Conservation (phyloP, 352 stramenopile species). For the Thraustotheca clavata region DNA sequence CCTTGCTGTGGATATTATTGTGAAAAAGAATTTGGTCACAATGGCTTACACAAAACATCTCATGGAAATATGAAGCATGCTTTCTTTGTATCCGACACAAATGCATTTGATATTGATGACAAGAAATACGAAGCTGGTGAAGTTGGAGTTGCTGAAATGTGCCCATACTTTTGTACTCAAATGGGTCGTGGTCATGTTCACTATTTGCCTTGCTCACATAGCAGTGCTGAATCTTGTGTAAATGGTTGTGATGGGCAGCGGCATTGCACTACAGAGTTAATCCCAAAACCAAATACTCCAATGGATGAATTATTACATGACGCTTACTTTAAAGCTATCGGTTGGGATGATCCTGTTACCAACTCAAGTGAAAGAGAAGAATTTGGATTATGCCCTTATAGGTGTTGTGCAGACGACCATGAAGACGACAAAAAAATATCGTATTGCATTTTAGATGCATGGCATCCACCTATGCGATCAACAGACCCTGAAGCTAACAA, state of each 20-base stretch:
- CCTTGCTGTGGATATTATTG: conserved; percentile 74
- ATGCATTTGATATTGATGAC: conserved; percentile 57
- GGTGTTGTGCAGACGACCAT: conserved; percentile 61
- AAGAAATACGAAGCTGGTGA: conserved; percentile 66
- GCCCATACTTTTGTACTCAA: conserved; percentile 70
- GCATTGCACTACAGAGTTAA: conserved; percentile 46
- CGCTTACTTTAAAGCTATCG: conserved; percentile 64
- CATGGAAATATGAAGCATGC: conserved; percentile 81
- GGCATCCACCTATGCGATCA: conserved; percentile 33
- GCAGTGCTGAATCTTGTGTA: conserved; percentile 30
- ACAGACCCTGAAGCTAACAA: neutral
- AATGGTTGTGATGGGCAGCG: conserved; percentile 43
- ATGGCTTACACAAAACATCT: conserved; percentile 43
- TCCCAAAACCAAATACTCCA: conserved; percentile 42
- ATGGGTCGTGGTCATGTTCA: conserved; percentile 70
- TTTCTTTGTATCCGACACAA: conserved; percentile 46
- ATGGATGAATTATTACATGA: conserved; percentile 68
- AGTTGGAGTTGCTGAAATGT: conserved; percentile 65
- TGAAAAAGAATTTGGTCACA: conserved; percentile 46
- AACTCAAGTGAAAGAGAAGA: conserved; percentile 42
- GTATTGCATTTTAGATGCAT: conserved; percentile 54
- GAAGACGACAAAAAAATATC: conserved; percentile 37
- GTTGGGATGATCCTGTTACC: conserved; percentile 62
- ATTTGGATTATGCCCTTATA: conserved; percentile 65
- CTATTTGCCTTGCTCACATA: conserved; percentile 56